Evolutionary conservation across 140 eudicot species (phyloP).

Genomic region (Cichorium intybus): DNA sequence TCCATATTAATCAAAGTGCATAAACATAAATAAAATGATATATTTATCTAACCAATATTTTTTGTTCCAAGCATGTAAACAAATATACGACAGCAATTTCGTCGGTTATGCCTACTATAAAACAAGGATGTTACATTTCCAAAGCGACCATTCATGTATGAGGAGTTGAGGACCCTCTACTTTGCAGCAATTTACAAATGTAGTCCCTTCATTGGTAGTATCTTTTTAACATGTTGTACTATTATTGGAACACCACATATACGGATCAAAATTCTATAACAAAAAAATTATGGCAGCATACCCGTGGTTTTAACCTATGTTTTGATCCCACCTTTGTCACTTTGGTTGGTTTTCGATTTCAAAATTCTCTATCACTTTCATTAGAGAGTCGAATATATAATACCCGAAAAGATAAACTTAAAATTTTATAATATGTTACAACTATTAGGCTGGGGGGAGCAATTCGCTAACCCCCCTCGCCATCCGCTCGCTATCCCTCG

Average conservation of each 20-base stretch:
- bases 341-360: constrained; percentile 9
- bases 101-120: background rate
- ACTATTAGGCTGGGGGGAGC: no score
- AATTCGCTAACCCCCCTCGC: no score
- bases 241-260: background rate
- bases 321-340: constrained; percentile 23
- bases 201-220: constrained; percentile 3
- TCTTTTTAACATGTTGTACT: background rate
- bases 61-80: background rate
- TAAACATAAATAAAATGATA: no score
- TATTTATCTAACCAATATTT: no score
- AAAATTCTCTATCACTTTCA: background rate
- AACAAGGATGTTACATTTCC: background rate
- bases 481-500: no score
- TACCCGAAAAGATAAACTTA: background rate
- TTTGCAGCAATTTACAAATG: background rate
- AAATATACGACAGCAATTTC: constrained; percentile 3
- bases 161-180: constrained; percentile 1
- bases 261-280: background rate
- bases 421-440: background rate
- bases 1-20: no score
- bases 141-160: constrained; percentile 11
- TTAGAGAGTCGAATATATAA: background rate
- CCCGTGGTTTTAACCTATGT: constrained; percentile 20
- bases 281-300: constrained; percentile 9